Conservation (phyloP, 371 early-diverging fungal species). For the Haplosporangium sp. region DNA sequence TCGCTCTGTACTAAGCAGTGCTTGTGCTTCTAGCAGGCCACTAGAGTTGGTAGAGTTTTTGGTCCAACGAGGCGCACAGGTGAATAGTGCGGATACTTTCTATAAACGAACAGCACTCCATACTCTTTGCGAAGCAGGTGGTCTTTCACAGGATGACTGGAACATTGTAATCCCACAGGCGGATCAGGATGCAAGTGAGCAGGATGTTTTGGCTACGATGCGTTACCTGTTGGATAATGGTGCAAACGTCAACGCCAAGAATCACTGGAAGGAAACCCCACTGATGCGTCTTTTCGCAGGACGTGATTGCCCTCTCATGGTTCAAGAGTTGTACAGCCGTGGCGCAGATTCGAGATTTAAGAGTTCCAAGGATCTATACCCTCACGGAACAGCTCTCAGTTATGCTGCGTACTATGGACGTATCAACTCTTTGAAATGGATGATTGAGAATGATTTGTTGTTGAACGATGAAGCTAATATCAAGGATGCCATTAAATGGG, state of each 20-base stretch:
- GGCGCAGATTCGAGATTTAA: conserved; percentile 44
- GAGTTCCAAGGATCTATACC: conserved; percentile 48
- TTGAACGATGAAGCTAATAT: conserved; percentile 38
- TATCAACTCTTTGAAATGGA: conserved; percentile 50
- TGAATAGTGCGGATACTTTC: conserved; percentile 33
- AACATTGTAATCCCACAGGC: conserved; percentile 21
- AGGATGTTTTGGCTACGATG: conserved; percentile 44
- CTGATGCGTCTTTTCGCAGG: conserved; percentile 37
- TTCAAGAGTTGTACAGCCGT: conserved; percentile 46
- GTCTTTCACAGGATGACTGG: conserved; percentile 44
- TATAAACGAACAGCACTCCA: conserved; percentile 47
- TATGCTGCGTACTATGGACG: conserved; percentile 50
- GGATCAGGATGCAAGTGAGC: conserved; percentile 38
- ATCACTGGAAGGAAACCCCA: conserved; percentile 49
- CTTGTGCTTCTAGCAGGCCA: conserved; percentile 37
- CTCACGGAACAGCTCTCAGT: conserved; percentile 40
- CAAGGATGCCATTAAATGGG: conserved; percentile 49
- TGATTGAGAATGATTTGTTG: conserved; percentile 51
- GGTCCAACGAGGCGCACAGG: conserved; percentile 35
- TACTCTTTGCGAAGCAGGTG: conserved; percentile 41
- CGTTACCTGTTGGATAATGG: conserved; percentile 43
- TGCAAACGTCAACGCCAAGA: conserved; percentile 43
- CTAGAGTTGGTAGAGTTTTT: conserved; percentile 43
- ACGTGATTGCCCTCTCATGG: conserved; percentile 44
- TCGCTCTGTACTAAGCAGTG: conserved; percentile 41